A percentile compares a stretch with the other conserved stretches of the same genome.
These are phyloP conservation scores for Macroventuria anomochaeta DNA, from an alignment of 2,329 filamentous ascomycete genomes.

Conservation along the genomic window DNA sequence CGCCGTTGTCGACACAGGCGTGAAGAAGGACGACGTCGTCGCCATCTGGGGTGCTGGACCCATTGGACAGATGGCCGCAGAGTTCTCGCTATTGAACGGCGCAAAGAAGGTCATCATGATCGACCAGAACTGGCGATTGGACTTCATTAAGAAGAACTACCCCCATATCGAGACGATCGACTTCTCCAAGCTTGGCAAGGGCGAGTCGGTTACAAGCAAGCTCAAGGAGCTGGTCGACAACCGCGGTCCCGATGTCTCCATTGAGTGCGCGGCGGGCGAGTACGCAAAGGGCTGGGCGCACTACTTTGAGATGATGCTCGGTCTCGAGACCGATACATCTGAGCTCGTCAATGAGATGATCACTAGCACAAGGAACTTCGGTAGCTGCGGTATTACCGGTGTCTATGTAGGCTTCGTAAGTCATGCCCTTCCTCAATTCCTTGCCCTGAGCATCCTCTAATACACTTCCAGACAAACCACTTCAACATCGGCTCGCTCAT, in stretches of 20 bases:
- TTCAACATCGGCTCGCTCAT: constrained; percentile 85
- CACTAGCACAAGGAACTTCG: constrained; percentile 72
- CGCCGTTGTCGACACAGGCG: constrained; percentile 80
- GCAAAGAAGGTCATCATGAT: constrained; percentile 79
- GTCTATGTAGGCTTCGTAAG: constrained; percentile 67
- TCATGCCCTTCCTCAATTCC: constrained; percentile 16
- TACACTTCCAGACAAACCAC: constrained; percentile 67
- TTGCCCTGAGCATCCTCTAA: not conserved
- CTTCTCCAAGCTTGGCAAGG: constrained; percentile 67
- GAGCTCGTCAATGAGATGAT: constrained; percentile 84
- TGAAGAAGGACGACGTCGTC: constrained; percentile 78
- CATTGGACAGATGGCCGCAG: constrained; percentile 79
- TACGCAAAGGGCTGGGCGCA: constrained; percentile 68
- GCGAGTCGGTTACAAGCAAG: constrained; percentile 70
- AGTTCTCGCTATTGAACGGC: constrained; percentile 72
- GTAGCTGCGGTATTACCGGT: constrained; percentile 78
- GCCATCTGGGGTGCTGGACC: constrained; percentile 89
- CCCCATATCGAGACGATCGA: constrained; percentile 72
- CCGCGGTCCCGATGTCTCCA: constrained; percentile 72
- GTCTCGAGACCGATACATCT: constrained; percentile 82
- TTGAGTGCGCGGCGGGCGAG: constrained; percentile 72
- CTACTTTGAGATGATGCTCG: constrained; percentile 65
- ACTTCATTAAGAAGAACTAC: constrained; percentile 70
- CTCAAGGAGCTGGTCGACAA: constrained; percentile 76
- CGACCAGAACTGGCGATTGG: constrained; percentile 74